Conservation (phyloP, 2,329 filamentous ascomycete genomes). For the Tolypocladium tundrense region DNA sequence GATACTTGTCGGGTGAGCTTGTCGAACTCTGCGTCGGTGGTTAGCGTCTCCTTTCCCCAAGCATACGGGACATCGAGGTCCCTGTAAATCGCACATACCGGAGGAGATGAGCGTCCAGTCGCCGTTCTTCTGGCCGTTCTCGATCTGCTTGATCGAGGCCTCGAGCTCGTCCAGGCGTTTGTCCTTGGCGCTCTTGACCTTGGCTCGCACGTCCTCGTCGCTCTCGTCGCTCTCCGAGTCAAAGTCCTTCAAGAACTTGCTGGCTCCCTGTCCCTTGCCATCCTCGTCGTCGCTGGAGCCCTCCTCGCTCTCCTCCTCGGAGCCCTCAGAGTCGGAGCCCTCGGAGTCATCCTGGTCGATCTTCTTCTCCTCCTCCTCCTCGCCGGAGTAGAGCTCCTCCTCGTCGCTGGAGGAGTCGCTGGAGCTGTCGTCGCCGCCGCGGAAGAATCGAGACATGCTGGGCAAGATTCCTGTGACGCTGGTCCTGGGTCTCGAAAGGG, state of each 20-base stretch:
- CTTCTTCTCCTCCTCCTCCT: slow-evolving; percentile 34
- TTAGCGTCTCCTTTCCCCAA: slow-evolving; percentile 3
- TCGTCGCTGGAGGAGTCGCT: slow-evolving; percentile 93
- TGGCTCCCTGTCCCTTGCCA: slow-evolving; percentile 60
- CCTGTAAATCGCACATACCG: slow-evolving; percentile 45
- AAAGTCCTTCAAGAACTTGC: slow-evolving; percentile 72
- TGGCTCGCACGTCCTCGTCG: slow-evolving; percentile 73
- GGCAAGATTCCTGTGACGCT: slow-evolving; percentile 14
- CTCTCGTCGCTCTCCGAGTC: slow-evolving; percentile 70
- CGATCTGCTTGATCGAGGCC: slow-evolving; percentile 77
- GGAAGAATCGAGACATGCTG: slow-evolving; percentile 95
- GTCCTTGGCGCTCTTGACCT: slow-evolving; percentile 96
- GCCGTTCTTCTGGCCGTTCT: slow-evolving; percentile 95
- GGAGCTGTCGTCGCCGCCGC: slow-evolving; percentile 83
- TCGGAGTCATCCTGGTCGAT: slow-evolving; percentile 17
- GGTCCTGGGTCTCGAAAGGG: slow-evolving; percentile 5
- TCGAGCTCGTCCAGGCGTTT: slow-evolving; percentile 94
- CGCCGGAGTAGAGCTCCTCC: slow-evolving; percentile 74
- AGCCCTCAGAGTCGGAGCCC: slow-evolving; percentile 27
- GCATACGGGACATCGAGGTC: not conserved
- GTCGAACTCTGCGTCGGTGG: slow-evolving; percentile 62
- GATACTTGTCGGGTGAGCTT: slow-evolving; percentile 81
- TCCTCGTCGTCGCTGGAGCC: slow-evolving; percentile 55
- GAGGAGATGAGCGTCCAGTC: slow-evolving; percentile 91
- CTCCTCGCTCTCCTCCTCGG: slow-evolving; percentile 42